Evolutionary conservation across 768 basidiomycete species (phyloP), one percentile per base, ranked within the genome.

Genomic region (Leucogyrophana mollusca): DNA sequence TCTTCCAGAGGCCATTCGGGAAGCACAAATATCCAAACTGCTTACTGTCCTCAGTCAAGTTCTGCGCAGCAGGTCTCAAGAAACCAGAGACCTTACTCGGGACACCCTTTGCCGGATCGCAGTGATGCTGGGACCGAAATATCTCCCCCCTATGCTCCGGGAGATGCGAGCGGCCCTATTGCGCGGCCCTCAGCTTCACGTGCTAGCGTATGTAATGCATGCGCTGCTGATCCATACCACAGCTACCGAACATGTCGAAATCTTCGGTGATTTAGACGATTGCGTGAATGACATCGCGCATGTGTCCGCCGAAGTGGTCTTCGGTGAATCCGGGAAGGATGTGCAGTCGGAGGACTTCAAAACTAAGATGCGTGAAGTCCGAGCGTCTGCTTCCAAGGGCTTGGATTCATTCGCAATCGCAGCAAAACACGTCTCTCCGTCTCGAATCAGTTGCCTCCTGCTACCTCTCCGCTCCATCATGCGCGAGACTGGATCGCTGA

Each of bases 161-260:
- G 94, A 97, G 61, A 71, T 98, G 40, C 79, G 89, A n/a, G 80
- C 74, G 0, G 91, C 94, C 1, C 79, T 99, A 22, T 58, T 82
- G 27, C 88, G 94, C 16, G 96, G 96, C 5, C 95, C 96, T 1
- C 95, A 98, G 45, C 77, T 97, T 0, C 95, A 99, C 62, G 82
- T 98, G 14, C 74, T 97, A 23, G 94, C 94, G 1, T 88, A 85
- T 51, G 83, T 85, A 2, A 77, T 80, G 0, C 94, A 99, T 56
- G 78, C 90, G 0, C 67, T 98, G 16, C 72, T 98, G 30, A 78
- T 83, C n/a, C 80, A 90, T 46, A 77, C 94, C 36, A 93, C 91
- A 0, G 72, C 81, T 0, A 73, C 74, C 0, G 80, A 84, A 4
- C 67, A 79, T 58, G 67, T 76, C 23, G 59, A 70, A 2, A 56